Base-by-base conservation (phyloP, 176 grass and related monocot genomes). In the Poa annua region DNA sequence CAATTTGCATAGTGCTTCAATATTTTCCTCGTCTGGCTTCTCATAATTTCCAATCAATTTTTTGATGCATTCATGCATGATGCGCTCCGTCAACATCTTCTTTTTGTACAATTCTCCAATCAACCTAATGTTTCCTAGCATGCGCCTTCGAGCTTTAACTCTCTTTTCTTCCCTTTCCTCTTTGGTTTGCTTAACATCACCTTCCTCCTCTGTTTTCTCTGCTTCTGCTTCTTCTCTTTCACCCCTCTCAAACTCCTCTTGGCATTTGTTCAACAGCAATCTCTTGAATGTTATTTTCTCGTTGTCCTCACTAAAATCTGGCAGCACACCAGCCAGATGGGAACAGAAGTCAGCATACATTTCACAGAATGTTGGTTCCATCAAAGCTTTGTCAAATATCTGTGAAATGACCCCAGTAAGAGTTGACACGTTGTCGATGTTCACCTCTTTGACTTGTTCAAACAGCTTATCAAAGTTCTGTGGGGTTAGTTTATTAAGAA, bases 401-500 rank as follows among this genome's bases (percentile, higher is more conserved):
- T 97, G 95, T 5, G 92, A 91, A 86, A 97, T 97, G 81, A 97
- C 88, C 36, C 95, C 95, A 4, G 56, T 85, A 54, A 97, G 88
- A 74, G 95, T 97, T 47, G 16, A 50, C 38, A 88, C 84, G 42
- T 12, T 94, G 70, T 97, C 95, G 13, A 97, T 97, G 57, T 94
- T 94, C 33, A 94, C 95, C 10, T 87, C 86, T 49, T 94, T 92
- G 8, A 97, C 95, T 75, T 91, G 82, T 55, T 29, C 84, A 86
- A 97, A 97, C 70, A 97, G 88, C 80, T 94, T 97, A 45, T 97
- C 95, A 85, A 97, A 97, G 66, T 97, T 97, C 75, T 97, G 95
- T 20, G 95, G 95, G 7, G 95, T 97, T 55, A 97, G 35, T 69
- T 97, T 97, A 42, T 97, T 97, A 75, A 97, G 92, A 83, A 97